These are phyloP conservation scores for Neurospora pannonica DNA, from an alignment of 495 filamentous ascomycete genomes.

Conservation along the genomic window DNA sequence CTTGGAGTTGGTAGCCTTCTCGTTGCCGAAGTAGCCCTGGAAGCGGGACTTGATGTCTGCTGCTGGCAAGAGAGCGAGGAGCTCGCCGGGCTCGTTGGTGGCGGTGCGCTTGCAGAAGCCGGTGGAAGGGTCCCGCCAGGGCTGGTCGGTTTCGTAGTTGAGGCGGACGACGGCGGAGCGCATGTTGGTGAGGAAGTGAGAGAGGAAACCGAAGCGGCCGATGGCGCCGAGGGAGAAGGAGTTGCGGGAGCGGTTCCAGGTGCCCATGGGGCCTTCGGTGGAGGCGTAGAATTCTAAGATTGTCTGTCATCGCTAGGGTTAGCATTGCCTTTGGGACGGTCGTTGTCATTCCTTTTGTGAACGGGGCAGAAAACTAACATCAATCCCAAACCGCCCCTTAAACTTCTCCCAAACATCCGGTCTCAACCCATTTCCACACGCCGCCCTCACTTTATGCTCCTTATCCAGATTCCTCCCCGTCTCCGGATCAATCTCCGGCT, in stretches of 20 bases:
- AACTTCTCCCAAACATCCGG: slow-evolving; percentile 87
- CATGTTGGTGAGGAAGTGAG: slow-evolving; percentile 38
- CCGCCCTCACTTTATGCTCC: slow-evolving; percentile 63
- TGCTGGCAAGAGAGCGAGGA: slow-evolving; percentile 62
- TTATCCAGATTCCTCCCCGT: slow-evolving; percentile 68
- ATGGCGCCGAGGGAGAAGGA: slow-evolving; percentile 68
- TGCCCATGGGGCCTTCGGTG: slow-evolving; percentile 64
- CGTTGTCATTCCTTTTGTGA: too few relatives aligned
- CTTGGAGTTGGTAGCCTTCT: slow-evolving; percentile 62
- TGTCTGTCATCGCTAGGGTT: slow-evolving; percentile 21
- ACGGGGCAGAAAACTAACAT: too few relatives aligned
- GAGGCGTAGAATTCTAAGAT: slow-evolving; percentile 86
- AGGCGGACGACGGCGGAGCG: slow-evolving; percentile 54
- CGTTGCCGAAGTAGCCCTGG: slow-evolving; percentile 80
- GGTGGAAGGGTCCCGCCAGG: slow-evolving; percentile 61
- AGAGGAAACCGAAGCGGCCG: slow-evolving; percentile 62
- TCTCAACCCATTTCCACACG: slow-evolving; percentile 83
- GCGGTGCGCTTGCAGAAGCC: slow-evolving; percentile 57
- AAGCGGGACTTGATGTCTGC: slow-evolving; percentile 53
- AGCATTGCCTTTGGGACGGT: too few relatives aligned
- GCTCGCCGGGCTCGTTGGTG: slow-evolving; percentile 62
- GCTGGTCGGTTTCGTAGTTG: slow-evolving; percentile 60
- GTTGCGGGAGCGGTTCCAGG: slow-evolving; percentile 70
- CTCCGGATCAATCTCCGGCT: slow-evolving; percentile 52
- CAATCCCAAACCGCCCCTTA: slow-evolving; percentile 76